Evolutionary conservation across 768 basidiomycete species (phyloP).

Genomic region (Lyophyllum semitale): DNA sequence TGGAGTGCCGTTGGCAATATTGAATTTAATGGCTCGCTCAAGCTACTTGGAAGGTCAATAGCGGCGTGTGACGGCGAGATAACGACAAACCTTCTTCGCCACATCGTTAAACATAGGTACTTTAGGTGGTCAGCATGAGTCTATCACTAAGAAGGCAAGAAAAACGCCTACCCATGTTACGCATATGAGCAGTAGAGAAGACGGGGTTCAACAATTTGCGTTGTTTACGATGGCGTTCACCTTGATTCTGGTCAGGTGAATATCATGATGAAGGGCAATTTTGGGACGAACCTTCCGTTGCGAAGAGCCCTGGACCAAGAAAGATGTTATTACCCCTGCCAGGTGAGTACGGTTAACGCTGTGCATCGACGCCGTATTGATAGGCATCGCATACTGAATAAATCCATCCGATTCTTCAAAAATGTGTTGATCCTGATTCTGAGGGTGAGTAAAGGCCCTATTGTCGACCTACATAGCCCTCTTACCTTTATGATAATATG

Average conservation of each 20-base stretch:
- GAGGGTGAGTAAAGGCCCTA: not conserved
- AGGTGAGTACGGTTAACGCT: not conserved
- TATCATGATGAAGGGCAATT: not conserved
- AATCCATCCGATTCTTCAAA: slow-evolving; percentile 28
- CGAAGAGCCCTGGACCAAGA: too few relatives aligned
- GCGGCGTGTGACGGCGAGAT: not conserved
- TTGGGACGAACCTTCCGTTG: slow-evolving; percentile 16
- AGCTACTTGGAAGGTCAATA: not conserved
- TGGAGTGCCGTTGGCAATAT: too few relatives aligned
- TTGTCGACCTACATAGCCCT: too few relatives aligned
- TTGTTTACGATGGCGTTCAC: too few relatives aligned
- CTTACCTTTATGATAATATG: slow-evolving; percentile 33
- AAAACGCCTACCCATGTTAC: too few relatives aligned
- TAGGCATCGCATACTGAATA: slow-evolving; percentile 22
- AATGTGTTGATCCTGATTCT: too few relatives aligned
- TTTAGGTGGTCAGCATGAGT: slow-evolving; percentile 13
- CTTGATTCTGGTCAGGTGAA: too few relatives aligned
- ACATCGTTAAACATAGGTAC: too few relatives aligned
- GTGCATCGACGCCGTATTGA: not conserved
- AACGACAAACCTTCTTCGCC: slow-evolving; percentile 6
- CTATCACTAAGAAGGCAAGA: slow-evolving; percentile 18
- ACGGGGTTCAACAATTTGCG: too few relatives aligned
- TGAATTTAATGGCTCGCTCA: too few relatives aligned
- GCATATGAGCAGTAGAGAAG: too few relatives aligned
- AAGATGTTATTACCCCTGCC: slow-evolving; percentile 12